Evolutionary conservation across 441 rosid genomes (phyloP).

Genomic region (Pelargonium cotyledonis): DNA sequence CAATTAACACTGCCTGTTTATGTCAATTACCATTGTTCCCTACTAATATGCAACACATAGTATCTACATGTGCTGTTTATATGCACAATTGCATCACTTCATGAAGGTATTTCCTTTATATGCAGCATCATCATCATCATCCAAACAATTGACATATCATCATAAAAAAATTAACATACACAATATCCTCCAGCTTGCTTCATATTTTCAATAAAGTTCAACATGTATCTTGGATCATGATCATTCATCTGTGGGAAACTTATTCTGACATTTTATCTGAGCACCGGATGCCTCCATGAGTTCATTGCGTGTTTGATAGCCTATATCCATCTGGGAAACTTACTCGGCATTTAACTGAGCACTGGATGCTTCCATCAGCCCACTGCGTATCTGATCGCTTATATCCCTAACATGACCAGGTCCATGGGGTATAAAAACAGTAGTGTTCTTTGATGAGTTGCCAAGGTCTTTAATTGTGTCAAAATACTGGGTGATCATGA

Average conservation of each 20-base stretch:
- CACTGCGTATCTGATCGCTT: conserved; percentile 75
- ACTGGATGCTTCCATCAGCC: conserved; percentile 75
- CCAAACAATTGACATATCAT: too few species aligned
- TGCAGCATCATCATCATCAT: too few species aligned
- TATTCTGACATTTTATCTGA: neutral
- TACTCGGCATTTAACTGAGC: conserved; percentile 32
- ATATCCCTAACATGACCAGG: conserved; percentile 93
- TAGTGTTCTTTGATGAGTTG: conserved; percentile 80
- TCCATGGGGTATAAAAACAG: conserved; percentile 91
- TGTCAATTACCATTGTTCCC: too few species aligned
- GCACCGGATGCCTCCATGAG: neutral
- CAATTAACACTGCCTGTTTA: too few species aligned
- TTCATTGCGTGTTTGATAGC: neutral
- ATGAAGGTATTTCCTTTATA: too few species aligned
- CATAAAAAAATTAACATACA: too few species aligned
- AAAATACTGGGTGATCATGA: conserved; percentile 92
- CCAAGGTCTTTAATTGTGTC: conserved; percentile 93
- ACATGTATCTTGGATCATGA: neutral
- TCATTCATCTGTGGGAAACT: neutral
- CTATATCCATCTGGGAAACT: neutral
- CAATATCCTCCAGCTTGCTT: neutral
- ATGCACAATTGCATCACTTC: too few species aligned
- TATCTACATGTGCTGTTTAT: too few species aligned
- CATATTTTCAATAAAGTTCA: neutral
- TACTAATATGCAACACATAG: too few species aligned